phyloP scores from a whole-genome alignment of 306 rosid genomes.

The Dryas drummondii region DNA sequence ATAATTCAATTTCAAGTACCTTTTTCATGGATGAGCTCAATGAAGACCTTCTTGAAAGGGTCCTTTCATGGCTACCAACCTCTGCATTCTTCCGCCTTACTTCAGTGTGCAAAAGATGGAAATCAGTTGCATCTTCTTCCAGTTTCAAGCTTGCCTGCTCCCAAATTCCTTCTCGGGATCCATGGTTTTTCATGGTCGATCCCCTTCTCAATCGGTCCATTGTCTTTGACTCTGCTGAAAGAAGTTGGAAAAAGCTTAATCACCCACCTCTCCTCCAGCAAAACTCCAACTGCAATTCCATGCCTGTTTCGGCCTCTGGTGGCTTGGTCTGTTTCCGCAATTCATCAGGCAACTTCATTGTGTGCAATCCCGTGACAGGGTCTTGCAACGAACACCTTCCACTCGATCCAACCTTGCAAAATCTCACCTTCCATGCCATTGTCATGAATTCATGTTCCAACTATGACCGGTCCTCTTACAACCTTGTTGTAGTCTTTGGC shows the following conservation, averaged over 20 bases:
- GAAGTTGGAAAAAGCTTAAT: conserved; percentile 66
- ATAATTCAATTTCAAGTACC: conserved; percentile 21
- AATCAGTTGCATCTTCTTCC: conserved; percentile 60
- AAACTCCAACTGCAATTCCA: conserved; percentile 39
- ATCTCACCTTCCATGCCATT: conserved; percentile 66
- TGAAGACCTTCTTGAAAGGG: conserved; percentile 78
- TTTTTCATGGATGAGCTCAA: conserved; percentile 75
- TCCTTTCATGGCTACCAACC: conserved; percentile 87
- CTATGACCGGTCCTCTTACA: conserved; percentile 36
- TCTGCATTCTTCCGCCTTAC: conserved; percentile 78
- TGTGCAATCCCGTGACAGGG: conserved; percentile 73
- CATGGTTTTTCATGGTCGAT: conserved; percentile 92
- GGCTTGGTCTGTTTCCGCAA: conserved; percentile 84
- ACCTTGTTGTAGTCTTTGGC: conserved; percentile 70
- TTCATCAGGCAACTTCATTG: conserved; percentile 44
- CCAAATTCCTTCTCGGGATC: conserved; percentile 60
- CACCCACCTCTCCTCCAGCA: conserved; percentile 44
- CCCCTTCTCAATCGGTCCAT: conserved; percentile 60
- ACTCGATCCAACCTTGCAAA: conserved; percentile 34
- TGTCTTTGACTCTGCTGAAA: conserved; percentile 71
- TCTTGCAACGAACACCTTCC: conserved; percentile 60
- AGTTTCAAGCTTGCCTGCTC: conserved; percentile 92
- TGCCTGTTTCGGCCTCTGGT: conserved; percentile 90
- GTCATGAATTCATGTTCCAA: conserved; percentile 56
- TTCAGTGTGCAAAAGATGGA: conserved; percentile 94